These are phyloP conservation scores for Ogataea methylovora DNA, from an alignment of 805 yeast species.

Conservation along the genomic window DNA sequence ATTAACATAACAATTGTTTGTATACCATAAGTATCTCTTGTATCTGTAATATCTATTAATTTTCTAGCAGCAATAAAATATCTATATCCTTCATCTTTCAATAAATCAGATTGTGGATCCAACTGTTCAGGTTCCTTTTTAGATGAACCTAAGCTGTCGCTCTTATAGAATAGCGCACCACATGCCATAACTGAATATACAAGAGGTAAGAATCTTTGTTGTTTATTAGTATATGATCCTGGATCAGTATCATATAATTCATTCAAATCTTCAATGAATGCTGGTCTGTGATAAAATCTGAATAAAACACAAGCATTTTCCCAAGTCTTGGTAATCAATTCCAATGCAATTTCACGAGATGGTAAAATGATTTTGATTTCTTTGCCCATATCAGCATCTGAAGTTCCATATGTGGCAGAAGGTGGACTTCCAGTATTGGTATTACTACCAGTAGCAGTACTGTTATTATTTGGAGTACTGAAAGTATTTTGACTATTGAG, in stretches of 20 bases:
- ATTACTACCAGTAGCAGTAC: too few relatives aligned
- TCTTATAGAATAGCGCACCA: constrained; percentile 69
- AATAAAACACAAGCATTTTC: constrained; percentile 78
- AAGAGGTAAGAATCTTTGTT: constrained; percentile 68
- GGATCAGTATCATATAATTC: constrained; percentile 74
- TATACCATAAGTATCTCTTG: constrained; percentile 72
- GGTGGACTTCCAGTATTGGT: background rate
- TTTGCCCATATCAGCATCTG: constrained; percentile 28
- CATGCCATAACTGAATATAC: constrained; percentile 85
- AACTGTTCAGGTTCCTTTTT: constrained; percentile 9
- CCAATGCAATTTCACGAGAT: constrained; percentile 62
- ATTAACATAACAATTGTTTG: constrained; percentile 85
- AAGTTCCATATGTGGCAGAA: background rate
- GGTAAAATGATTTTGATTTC: constrained; percentile 69
- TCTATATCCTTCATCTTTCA: constrained; percentile 71
- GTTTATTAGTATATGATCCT: constrained; percentile 59
- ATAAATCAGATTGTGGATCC: constrained; percentile 23
- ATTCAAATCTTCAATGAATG: constrained; percentile 66
- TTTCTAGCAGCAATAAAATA: constrained; percentile 78
- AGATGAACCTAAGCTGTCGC: constrained; percentile 21
- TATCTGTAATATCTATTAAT: constrained; percentile 75
- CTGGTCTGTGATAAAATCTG: constrained; percentile 80
- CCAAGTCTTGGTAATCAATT: constrained; percentile 73
- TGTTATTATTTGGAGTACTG: too few relatives aligned
- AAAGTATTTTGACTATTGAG: background rate